phyloP scores from a whole-genome alignment of 495 filamentous ascomycete genomes.

The Penicillium chermesinum region DNA sequence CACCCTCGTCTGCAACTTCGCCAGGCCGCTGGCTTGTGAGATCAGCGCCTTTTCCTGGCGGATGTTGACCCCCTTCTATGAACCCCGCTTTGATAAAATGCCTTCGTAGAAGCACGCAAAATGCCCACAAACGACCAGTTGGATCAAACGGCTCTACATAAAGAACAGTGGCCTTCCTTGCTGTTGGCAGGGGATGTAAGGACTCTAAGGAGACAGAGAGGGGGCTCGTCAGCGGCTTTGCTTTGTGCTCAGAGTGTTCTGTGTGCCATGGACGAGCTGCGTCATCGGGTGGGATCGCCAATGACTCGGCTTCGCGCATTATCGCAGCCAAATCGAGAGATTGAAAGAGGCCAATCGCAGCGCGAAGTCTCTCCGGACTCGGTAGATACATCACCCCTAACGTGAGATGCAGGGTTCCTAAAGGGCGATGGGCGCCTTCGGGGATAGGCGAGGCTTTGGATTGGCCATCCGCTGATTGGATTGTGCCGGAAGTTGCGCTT shows the following conservation, averaged over 20 bases:
- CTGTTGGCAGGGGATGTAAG: slow-evolving; percentile 29
- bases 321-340: slow-evolving; percentile 49
- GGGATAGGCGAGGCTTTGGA: slow-evolving; percentile 38
- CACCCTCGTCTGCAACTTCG: neutral
- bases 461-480: slow-evolving; percentile 3
- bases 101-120: slow-evolving; percentile 57
- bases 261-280: neutral
- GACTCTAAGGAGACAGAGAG: slow-evolving; percentile 33
- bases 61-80: slow-evolving; percentile 25
- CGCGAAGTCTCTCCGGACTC: slow-evolving; percentile 48
- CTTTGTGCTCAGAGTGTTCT: neutral
- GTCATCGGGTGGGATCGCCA: neutral
- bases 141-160: slow-evolving; percentile 54
- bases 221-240: neutral
- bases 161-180: slow-evolving; percentile 44
- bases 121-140: slow-evolving; percentile 50
- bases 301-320: slow-evolving; percentile 30
- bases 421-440: slow-evolving; percentile 62
- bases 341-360: slow-evolving; percentile 52
- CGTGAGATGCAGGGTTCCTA: slow-evolving; percentile 80
- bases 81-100: slow-evolving; percentile 60
- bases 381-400: slow-evolving; percentile 80
- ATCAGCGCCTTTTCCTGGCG: neutral
- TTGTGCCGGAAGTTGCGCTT: neutral
- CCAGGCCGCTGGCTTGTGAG: neutral